These are phyloP conservation scores for Dalbergia cochinchinensis DNA, from an alignment of 306 rosid species.

Conservation along the genomic window DNA sequence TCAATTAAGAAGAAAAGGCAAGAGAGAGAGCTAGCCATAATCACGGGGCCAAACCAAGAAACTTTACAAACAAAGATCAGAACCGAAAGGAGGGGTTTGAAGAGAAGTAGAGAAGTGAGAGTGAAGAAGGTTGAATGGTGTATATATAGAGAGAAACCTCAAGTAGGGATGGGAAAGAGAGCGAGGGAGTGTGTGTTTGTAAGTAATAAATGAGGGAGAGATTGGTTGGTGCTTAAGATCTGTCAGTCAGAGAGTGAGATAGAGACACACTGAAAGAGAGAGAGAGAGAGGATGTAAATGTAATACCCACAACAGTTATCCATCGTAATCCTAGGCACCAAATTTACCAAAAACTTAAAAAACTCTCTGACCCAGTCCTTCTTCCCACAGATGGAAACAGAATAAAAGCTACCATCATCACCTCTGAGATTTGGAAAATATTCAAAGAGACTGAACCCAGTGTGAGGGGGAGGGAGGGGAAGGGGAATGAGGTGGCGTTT, in stretches of 20 bases:
- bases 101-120: constrained; percentile 48
- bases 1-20: constrained; percentile 19
- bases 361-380: constrained; percentile 54
- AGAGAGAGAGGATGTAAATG: not conserved
- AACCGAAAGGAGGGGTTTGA: not conserved
- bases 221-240: constrained; percentile 60
- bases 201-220: constrained; percentile 53
- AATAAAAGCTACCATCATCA: constrained; percentile 19
- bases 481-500: constrained; percentile 38
- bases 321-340: constrained; percentile 79
- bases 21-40: not conserved
- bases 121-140: constrained; percentile 44
- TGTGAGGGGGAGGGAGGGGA: not conserved
- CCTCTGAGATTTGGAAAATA: constrained; percentile 34
- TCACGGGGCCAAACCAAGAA: not conserved
- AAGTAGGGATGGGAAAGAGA: constrained; percentile 20
- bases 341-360: constrained; percentile 67
- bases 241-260: constrained; percentile 49
- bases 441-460: constrained; percentile 33
- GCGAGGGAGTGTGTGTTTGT: not conserved
- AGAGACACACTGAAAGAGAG: constrained; percentile 29
- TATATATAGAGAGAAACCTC: constrained; percentile 55
- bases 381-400: constrained; percentile 57
- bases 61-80: not conserved
- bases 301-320: constrained; percentile 57